A percentile compares a stretch with the other conserved stretches of the same genome.
Conservation (phyloP, 176 grass and related monocot genomes). For the Oryza punctata region DNA sequence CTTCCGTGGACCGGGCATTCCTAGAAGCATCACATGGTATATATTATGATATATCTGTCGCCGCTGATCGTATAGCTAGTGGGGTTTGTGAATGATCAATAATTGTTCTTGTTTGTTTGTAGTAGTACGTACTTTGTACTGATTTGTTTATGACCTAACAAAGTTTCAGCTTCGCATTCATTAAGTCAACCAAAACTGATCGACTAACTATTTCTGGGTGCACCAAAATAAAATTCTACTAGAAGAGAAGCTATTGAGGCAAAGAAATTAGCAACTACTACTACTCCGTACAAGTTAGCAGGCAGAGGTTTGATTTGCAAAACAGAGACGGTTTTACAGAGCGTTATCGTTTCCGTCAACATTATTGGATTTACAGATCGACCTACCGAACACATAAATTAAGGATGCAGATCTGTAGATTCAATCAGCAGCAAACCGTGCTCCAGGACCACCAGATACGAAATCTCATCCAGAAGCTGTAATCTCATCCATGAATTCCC, state of each 20-base stretch:
- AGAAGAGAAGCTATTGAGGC: background rate
- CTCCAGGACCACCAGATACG: slow-evolving; percentile 26
- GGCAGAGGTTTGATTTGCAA: background rate
- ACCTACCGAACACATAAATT: background rate
- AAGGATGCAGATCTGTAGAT: slow-evolving; percentile 6
- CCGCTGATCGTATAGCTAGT: slow-evolving; percentile 19
- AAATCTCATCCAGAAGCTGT: slow-evolving; percentile 16
- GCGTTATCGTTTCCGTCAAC: background rate
- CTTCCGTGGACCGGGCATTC: slow-evolving; percentile 12
- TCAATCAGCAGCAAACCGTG: slow-evolving; percentile 14
- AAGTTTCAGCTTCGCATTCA: background rate
- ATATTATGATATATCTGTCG: slow-evolving; percentile 2
- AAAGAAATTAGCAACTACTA: background rate
- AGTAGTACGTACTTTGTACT: background rate
- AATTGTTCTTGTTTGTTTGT: slow-evolving; percentile 12
- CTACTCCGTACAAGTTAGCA: background rate
- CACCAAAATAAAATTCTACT: background rate
- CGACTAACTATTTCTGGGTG: background rate
- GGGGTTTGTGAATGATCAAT: slow-evolving; percentile 34
- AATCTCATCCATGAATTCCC: slow-evolving; percentile 17
- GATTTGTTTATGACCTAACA: background rate
- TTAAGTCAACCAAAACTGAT: background rate
- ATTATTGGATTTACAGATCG: background rate
- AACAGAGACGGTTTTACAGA: background rate
- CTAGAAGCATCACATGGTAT: slow-evolving; percentile 42